Evolutionary conservation across 768 basidiomycete genomes (phyloP).

Genomic region (Psilocybe cubensis): DNA sequence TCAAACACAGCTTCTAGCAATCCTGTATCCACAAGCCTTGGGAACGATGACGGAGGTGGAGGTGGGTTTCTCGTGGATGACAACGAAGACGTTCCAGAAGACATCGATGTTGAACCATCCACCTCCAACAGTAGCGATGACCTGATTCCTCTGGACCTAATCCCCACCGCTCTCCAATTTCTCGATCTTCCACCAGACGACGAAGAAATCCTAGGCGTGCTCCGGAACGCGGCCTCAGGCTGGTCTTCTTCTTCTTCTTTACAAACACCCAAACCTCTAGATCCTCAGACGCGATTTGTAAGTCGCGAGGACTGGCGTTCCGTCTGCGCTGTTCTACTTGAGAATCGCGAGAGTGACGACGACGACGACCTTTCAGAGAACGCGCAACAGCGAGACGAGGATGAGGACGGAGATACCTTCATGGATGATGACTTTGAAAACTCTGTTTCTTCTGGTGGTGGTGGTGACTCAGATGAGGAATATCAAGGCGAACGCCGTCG

Average conservation of each 20-base stretch:
- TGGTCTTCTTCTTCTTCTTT: constrained; percentile 49
- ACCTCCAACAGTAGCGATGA: background rate
- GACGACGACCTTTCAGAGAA: background rate
- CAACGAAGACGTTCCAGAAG: constrained; percentile 12
- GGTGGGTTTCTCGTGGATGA: constrained; percentile 36
- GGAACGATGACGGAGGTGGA: constrained; percentile 15
- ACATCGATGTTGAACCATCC: constrained; percentile 1
- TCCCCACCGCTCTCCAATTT: constrained; percentile 64
- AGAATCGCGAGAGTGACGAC: constrained; percentile 35
- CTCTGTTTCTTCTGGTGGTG: constrained; percentile 20
- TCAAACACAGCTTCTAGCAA: background rate
- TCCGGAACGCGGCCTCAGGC: constrained; percentile 75
- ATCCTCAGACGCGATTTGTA: constrained; percentile 40
- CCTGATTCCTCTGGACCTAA: constrained; percentile 52
- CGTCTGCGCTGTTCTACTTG: constrained; percentile 77
- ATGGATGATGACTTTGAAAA: constrained; percentile 25
- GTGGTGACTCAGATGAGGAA: constrained; percentile 37
- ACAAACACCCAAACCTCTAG: background rate
- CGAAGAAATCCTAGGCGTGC: constrained; percentile 70
- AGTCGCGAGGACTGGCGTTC: constrained; percentile 77
- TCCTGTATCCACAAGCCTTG: background rate
- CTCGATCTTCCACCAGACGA: constrained; percentile 76
- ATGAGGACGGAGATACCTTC: constrained; percentile 29
- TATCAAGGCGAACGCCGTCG: constrained; percentile 19
- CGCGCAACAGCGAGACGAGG: background rate